Evolutionary conservation across 2,329 filamentous ascomycete genomes (phyloP), one percentile per base, ranked within the genome.

Genomic region (Cladophialophora exuberans): DNA sequence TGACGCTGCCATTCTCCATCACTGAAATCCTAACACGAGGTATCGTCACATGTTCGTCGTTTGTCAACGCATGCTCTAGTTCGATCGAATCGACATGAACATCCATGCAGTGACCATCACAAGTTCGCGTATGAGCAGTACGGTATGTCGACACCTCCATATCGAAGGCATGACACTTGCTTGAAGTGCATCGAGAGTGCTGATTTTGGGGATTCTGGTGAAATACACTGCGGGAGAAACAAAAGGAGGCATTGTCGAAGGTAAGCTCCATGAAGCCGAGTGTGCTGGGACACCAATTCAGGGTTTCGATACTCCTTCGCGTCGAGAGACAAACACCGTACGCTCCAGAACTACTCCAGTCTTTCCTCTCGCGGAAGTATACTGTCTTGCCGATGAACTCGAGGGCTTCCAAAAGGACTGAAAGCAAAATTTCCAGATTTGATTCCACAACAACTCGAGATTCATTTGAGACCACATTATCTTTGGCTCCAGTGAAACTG

Each of bases 281-380:
- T 23, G 31, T 36, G 17, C 47, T 51, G 5, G 47, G 47, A 51
- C 47, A 51, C 47, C 47, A 51, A 17, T 39, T 11, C 9, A 41
- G 47, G 9, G 23, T 9, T 10, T 42, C 23, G 22, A 51, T 42
- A 15, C 18, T 17, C 11, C n/a, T 9, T 13, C 30, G 25, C 26
- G 36, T 51, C 6, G 35, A 41, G 15, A 41, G 10, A 42, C 35
- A 51, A 13, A 51, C 35, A 2, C 4, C 10, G 7, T 39, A 22
- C 3, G 47, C 2, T 20, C 2, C 17, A n/a, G n/a, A 11, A 4
- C 13, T 36, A 7, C n/a, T 17, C 17, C 22, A 23, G 4, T 17
- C 6, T 39, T 18, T 39, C 18, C 18, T 39, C 36, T 22, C 17
- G 23, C 20, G 28, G 10, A 41, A 18, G 26, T 15, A 7, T 6